A percentile compares a stretch with the other conserved stretches of the same genome.
Conservation (phyloP, 2,329 filamentous ascomycete species). For the Colletotrichum echinochloae region DNA sequence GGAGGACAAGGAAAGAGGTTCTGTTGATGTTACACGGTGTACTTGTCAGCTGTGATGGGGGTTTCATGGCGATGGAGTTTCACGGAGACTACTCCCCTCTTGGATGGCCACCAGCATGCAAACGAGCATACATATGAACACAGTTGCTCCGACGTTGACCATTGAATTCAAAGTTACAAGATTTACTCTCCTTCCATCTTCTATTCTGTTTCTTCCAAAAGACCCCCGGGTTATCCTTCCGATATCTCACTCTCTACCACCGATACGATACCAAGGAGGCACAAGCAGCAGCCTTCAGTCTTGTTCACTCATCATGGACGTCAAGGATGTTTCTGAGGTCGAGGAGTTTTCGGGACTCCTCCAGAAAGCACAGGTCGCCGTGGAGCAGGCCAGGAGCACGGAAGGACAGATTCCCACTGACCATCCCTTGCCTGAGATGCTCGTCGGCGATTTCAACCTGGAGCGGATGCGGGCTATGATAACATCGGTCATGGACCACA, state of each 20-base stretch:
- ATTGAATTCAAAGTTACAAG: too few species aligned
- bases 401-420: conserved; percentile 1
- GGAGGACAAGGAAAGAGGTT: neutral
- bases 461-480: neutral
- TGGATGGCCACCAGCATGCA: neutral
- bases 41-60: too few species aligned
- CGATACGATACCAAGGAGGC: neutral
- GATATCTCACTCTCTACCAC: neutral
- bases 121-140: neutral
- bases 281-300: neutral
- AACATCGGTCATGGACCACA: neutral
- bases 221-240: neutral
- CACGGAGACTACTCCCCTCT: too few species aligned
- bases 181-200: neutral
- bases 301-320: conserved; percentile 2
- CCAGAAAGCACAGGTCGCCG: neutral
- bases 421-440: neutral
- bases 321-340: conserved; percentile 7
- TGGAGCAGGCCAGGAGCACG: neutral
- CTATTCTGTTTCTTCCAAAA: neutral
- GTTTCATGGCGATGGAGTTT: neutral
- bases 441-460: conserved; percentile 6
- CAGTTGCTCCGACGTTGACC: too few species aligned
- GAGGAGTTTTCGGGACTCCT: neutral
- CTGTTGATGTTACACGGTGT: neutral